Evolutionary conservation across 78 protist species (phyloP).

Genomic region (Pigoraptor vietnamica): DNA sequence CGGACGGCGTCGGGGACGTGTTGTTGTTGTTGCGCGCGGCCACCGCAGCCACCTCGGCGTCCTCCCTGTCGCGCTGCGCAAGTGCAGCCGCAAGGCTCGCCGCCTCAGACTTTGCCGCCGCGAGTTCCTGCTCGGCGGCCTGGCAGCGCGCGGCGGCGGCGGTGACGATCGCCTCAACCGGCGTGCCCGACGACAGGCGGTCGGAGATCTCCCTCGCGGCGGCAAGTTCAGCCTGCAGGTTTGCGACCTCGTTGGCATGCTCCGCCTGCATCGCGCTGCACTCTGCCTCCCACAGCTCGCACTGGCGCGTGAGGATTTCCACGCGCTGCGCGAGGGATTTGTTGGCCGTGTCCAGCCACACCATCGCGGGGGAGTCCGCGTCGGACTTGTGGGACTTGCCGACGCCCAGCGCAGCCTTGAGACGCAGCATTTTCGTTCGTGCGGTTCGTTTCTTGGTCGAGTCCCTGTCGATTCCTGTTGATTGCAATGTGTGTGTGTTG

Average conservation of each 20-base stretch:
- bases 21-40: too few species aligned
- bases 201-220: not conserved
- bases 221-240: not conserved
- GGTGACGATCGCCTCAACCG: not conserved
- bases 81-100: not conserved
- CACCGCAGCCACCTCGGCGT: not conserved
- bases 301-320: not conserved
- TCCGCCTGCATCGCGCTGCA: not conserved
- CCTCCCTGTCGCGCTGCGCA: not conserved
- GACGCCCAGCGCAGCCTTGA: not conserved
- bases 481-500: too few species aligned
- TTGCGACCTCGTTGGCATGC: not conserved
- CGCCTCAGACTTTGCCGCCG: not conserved
- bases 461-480: too few species aligned
- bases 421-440: not conserved
- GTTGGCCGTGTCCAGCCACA: not conserved
- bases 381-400: not conserved
- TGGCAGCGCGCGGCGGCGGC: not conserved
- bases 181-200: not conserved
- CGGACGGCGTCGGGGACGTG: too few species aligned
- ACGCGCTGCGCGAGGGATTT: not conserved
- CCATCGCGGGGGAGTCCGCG: not conserved
- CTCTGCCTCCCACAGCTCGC: not conserved
- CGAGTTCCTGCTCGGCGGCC: not conserved
- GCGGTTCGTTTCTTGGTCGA: too few species aligned